A percentile compares a stretch with the other conserved stretches of the same genome.
Evolutionary conservation across 495 filamentous ascomycete species (phyloP).

Genomic region (Aspergillus sclerotioniger): DNA sequence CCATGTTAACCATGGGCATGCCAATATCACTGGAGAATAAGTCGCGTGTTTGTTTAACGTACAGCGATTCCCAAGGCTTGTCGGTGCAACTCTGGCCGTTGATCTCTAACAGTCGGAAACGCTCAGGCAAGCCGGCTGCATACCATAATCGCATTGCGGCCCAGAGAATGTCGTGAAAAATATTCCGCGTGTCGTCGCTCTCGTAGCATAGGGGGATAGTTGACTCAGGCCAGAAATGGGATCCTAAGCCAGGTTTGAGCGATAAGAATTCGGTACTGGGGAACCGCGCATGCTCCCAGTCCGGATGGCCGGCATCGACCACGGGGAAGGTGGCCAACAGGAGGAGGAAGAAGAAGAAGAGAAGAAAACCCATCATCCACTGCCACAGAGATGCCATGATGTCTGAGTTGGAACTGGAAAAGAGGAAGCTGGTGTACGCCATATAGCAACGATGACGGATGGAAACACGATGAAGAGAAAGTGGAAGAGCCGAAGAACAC

Average conservation of each 20-base stretch:
- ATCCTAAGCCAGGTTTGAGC: too few species aligned
- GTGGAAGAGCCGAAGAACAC: too few species aligned
- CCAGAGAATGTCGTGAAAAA: neutral
- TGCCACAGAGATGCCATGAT: too few species aligned
- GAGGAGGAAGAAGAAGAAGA: too few species aligned
- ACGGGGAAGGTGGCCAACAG: neutral
- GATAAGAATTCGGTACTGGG: neutral
- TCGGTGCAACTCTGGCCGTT: neutral
- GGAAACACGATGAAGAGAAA: too few species aligned
- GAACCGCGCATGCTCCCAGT: slow-evolving; percentile 1
- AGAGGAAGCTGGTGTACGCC: too few species aligned
- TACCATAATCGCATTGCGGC: slow-evolving; percentile 7
- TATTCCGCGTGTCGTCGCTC: neutral
- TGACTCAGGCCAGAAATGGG: slow-evolving; percentile 3
- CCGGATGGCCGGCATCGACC: slow-evolving; percentile 3
- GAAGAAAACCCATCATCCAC: too few species aligned
- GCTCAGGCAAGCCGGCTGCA: slow-evolving; percentile 2
- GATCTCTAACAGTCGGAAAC: neutral
- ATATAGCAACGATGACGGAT: too few species aligned
- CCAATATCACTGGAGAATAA: neutral
- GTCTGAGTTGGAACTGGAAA: too few species aligned
- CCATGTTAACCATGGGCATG: neutral
- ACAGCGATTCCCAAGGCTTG: neutral
- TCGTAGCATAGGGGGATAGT: slow-evolving; percentile 5
- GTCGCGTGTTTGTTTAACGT: neutral